Conservation (phyloP, 495 filamentous ascomycete species). For the Neurospora sp. region DNA sequence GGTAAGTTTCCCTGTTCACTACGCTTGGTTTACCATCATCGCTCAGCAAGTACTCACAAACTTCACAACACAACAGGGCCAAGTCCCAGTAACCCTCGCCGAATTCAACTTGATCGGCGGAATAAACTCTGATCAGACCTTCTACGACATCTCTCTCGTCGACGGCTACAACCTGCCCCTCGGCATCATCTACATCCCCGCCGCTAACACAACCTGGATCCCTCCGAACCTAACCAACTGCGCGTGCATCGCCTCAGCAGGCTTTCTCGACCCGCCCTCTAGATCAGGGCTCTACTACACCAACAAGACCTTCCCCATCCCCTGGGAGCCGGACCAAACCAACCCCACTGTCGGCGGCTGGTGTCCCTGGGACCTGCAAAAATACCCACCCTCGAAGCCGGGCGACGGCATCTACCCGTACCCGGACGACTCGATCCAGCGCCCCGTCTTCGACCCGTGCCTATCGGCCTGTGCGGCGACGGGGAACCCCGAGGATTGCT, state of each 20-base stretch:
- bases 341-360: slow-evolving; percentile 44
- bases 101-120: slow-evolving; percentile 63
- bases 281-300: slow-evolving; percentile 32
- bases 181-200: slow-evolving; percentile 51
- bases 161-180: slow-evolving; percentile 77
- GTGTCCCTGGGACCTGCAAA: slow-evolving; percentile 71
- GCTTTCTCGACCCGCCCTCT: slow-evolving; percentile 38
- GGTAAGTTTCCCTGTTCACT: slow-evolving; percentile 31
- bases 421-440: slow-evolving; percentile 54
- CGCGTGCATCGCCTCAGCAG: slow-evolving; percentile 57
- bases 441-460: slow-evolving; percentile 64
- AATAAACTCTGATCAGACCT: slow-evolving; percentile 49
- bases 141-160: slow-evolving; percentile 76
- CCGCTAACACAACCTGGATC: slow-evolving; percentile 45
- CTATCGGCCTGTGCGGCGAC: slow-evolving; percentile 57
- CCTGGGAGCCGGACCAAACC: slow-evolving; percentile 46
- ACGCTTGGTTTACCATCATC: neutral
- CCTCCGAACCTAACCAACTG: slow-evolving; percentile 65
- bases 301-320: slow-evolving; percentile 51
- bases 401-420: slow-evolving; percentile 64
- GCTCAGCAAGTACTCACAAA: neutral
- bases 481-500: slow-evolving; percentile 52
- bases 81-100: slow-evolving; percentile 57
- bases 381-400: slow-evolving; percentile 50
- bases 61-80: slow-evolving; percentile 32